Percentiles rank a stretch among this genome's conserved stretches.
Evolutionary conservation across 345 rosid genomes (phyloP).

Genomic region (Iberis pinnata): DNA sequence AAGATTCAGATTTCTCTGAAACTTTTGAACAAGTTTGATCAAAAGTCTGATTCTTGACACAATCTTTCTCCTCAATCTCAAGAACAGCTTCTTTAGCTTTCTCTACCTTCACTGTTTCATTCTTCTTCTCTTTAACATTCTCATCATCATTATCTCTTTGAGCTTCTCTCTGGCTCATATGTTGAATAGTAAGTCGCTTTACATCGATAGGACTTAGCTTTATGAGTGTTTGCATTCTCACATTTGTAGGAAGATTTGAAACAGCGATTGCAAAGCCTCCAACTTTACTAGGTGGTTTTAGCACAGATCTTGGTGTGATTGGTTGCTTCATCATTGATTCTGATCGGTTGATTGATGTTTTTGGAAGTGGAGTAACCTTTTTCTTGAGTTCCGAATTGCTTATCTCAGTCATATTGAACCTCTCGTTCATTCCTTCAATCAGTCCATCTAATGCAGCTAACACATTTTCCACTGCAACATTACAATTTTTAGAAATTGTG

Average conservation of each 20-base stretch:
- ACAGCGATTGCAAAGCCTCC: conserved; percentile 21
- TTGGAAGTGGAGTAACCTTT: conserved; percentile 3
- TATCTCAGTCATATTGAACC: conserved; percentile 43
- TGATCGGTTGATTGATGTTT: background rate
- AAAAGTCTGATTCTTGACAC: conserved; percentile 1
- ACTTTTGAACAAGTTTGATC: conserved; percentile 16
- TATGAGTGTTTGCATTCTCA: conserved; percentile 47
- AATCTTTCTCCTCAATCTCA: conserved; percentile 9
- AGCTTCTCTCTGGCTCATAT: conserved; percentile 28
- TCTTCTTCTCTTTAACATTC: conserved; percentile 26
- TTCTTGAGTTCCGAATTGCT: too few relatives aligned
- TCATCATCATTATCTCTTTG: conserved; percentile 22
- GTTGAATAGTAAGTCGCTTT: conserved; percentile 41
- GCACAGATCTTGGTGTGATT: conserved; percentile 28
- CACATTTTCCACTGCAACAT: conserved; percentile 44
- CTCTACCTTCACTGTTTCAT: conserved; percentile 24
- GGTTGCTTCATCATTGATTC: conserved; percentile 27
- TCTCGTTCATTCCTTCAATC: conserved; percentile 41
- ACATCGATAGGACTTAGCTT: conserved; percentile 58
- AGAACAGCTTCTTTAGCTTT: conserved; percentile 9
- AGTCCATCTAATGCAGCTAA: conserved; percentile 50
- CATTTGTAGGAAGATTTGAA: conserved; percentile 28
- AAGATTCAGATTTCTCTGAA: conserved; percentile 1
- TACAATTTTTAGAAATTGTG: background rate
- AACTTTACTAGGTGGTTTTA: conserved; percentile 20